A percentile compares a stretch with the other conserved stretches of the same genome.
Evolutionary conservation across 1,284 basidiomycete genomes (phyloP).

Genomic region (Grifola frondosa): DNA sequence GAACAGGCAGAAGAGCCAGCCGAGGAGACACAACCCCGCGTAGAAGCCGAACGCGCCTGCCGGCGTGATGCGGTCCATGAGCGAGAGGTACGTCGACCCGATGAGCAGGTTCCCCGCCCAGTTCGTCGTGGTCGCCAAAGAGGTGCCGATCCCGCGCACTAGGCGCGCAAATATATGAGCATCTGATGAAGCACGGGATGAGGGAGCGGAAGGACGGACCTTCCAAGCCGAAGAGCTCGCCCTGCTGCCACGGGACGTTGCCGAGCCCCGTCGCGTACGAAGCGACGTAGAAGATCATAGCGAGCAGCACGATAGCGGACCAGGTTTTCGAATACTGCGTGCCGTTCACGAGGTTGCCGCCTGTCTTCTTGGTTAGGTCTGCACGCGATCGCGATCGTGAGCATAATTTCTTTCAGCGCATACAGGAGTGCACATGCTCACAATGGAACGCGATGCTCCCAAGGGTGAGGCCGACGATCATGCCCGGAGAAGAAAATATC

Average conservation of each 20-base stretch:
- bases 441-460: slow-evolving; percentile 78
- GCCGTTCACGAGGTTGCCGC: slow-evolving; percentile 64
- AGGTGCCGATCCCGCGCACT: slow-evolving; percentile 82
- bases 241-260: slow-evolving; percentile 88
- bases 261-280: slow-evolving; percentile 78
- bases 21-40: slow-evolving; percentile 70
- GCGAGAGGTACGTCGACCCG: slow-evolving; percentile 74
- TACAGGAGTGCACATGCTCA: slow-evolving; percentile 36
- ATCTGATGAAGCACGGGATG: not conserved
- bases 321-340: slow-evolving; percentile 62
- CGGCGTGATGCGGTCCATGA: slow-evolving; percentile 76
- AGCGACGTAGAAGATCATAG: slow-evolving; percentile 82
- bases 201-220: slow-evolving; percentile 35
- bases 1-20: slow-evolving; percentile 66
- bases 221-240: slow-evolving; percentile 78
- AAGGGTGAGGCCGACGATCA: slow-evolving; percentile 70
- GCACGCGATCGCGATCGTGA: not conserved
- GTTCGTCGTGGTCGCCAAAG: slow-evolving; percentile 78
- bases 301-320: slow-evolving; percentile 69
- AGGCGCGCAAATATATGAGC: slow-evolving; percentile 1
- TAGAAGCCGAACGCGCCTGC: slow-evolving; percentile 82
- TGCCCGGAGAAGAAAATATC: slow-evolving; percentile 74
- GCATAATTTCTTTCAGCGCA: not conserved
- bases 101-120: slow-evolving; percentile 83
- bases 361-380: slow-evolving; percentile 71